These are phyloP conservation scores for Bipolaris victoriae DNA, from an alignment of 2,329 filamentous ascomycete genomes.

Conservation along the genomic window DNA sequence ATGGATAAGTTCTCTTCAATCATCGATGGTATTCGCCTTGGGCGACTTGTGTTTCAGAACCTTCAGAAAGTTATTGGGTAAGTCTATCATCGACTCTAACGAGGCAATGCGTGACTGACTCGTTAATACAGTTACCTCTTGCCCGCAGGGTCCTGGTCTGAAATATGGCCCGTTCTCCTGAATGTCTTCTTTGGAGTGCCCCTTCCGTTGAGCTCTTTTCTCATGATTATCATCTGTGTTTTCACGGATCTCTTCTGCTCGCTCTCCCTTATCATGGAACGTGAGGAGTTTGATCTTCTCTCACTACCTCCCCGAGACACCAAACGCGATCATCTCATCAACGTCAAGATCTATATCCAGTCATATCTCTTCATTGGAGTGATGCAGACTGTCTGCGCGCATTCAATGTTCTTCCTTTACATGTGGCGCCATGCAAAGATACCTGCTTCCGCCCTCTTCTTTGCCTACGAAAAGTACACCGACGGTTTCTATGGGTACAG, in stretches of 20 bases:
- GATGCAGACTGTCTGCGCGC: not conserved
- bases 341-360: constrained; percentile 1
- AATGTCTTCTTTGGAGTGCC: not conserved
- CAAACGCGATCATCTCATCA: constrained; percentile 1
- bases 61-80: not conserved
- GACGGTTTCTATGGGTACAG: constrained; percentile 1
- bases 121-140: not conserved
- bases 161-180: constrained; percentile 1
- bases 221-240: not conserved
- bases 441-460: not conserved
- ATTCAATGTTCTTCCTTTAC: constrained; percentile 3
- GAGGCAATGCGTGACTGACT: not conserved
- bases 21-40: not conserved
- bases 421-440: constrained; percentile 2
- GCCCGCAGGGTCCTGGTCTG: not conserved
- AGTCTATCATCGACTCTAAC: not conserved
- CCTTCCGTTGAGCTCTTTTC: not conserved
- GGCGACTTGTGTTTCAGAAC: not conserved
- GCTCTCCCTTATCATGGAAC: not conserved
- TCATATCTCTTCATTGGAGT: constrained; percentile 1
- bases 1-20: constrained; percentile 1
- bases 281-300: constrained; percentile 1
- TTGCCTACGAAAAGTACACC: not conserved
- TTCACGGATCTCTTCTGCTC: constrained; percentile 2
- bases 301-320: not conserved